Evolutionary conservation across 1,284 basidiomycete species (phyloP), one percentile per base, ranked within the genome.

Genomic region (Amylostereum areolatum): DNA sequence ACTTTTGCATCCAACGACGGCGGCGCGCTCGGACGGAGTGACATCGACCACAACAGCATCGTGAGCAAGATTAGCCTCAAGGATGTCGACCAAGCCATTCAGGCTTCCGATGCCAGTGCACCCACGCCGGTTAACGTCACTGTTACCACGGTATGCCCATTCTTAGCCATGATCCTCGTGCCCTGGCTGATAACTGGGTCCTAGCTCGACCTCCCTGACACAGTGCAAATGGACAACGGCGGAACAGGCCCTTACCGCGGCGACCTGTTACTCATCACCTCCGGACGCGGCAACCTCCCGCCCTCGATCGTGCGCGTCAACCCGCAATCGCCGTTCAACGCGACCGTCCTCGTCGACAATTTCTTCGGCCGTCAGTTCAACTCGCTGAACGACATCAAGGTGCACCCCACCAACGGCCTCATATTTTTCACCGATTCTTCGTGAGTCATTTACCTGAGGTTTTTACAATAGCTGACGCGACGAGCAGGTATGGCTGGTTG

Each of bases 351-450:
- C 5, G 54, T 67, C 7, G 66, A 67, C 51, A 67, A 67, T 53
- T 74, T 66, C 62, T 85, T 77, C 57, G 89, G 89, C 3, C 71
- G 85, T 7, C 86, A 90, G 59, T 92, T 91, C 69, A 89, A 87
- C 66, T 86, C 86, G 1, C 66, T 90, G 47, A 90, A 92, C 62
- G 89, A 92, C 60, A 69, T 85, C 50, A 88, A 85, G 58, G 70
- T 90, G 3, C 83, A 89, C 52, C 83, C 83, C 0, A 58, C 54
- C n/a, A 81, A 73, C 46, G 78, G 77, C 11, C 77, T 75, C 43
- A 60, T 88, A 8, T 89, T 83, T 66, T 88, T 89, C 66, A 86
- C 83, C 0, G 89, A 91, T 60, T 73, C 75, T 5, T 70, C 66
- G 80, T 89, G 57, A 36, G 78, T 71, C n/a, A 5, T n/a, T 46